Conservation (phyloP, 371 early-diverging fungal genomes). For the Mortierella sp. region DNA sequence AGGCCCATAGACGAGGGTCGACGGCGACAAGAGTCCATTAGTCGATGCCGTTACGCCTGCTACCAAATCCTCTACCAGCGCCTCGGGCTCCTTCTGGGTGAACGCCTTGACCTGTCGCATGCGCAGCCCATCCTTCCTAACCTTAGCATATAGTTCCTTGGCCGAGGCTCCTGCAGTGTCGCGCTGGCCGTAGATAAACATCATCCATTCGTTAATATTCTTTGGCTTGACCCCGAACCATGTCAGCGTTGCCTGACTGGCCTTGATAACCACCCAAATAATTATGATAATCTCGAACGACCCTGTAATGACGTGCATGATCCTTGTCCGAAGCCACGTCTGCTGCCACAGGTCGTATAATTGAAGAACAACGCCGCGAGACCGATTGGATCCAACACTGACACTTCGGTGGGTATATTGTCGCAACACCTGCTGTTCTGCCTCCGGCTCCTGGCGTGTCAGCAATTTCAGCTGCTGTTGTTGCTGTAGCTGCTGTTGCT, state of each 20-base stretch:
- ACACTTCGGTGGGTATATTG: slow-evolving; percentile 43
- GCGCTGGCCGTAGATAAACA: slow-evolving; percentile 42
- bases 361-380: slow-evolving; percentile 32
- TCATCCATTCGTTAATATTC: slow-evolving; percentile 28
- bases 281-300: slow-evolving; percentile 50
- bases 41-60: slow-evolving; percentile 27
- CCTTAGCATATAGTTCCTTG: slow-evolving; percentile 43
- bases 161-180: slow-evolving; percentile 23
- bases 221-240: slow-evolving; percentile 37
- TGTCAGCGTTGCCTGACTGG: slow-evolving; percentile 29
- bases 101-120: slow-evolving; percentile 34
- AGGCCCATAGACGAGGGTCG: slow-evolving; percentile 45
- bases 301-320: slow-evolving; percentile 54
- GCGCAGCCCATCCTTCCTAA: slow-evolving; percentile 37
- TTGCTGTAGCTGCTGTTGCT: slow-evolving; percentile 12
- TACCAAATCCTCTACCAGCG: slow-evolving; percentile 33
- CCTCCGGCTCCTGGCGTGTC: slow-evolving; percentile 4
- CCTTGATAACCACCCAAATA: slow-evolving; percentile 44
- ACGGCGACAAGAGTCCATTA: slow-evolving; percentile 27
- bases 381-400: slow-evolving; percentile 38
- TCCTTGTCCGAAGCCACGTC: slow-evolving; percentile 47
- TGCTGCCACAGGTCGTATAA: slow-evolving; percentile 55
- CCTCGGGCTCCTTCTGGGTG: slow-evolving; percentile 31
- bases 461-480: background rate
- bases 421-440: slow-evolving; percentile 2